Evolutionary conservation across 805 yeast genomes (phyloP).

Genomic region (Lipomyces lipofer): DNA sequence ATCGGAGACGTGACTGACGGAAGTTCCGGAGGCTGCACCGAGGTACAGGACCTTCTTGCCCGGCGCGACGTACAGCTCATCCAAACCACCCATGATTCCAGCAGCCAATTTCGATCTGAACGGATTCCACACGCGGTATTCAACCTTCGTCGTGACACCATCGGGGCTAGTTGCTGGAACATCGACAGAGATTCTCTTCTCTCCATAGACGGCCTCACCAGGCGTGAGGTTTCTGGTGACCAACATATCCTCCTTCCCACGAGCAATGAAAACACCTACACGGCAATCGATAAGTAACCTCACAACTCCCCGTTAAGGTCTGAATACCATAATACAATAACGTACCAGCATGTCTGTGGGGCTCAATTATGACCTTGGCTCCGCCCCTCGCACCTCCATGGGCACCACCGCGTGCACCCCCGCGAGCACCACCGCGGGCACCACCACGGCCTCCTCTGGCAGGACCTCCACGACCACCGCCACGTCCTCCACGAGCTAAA

Average conservation of each 20-base stretch:
- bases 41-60: constrained; percentile 96
- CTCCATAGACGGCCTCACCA: constrained; percentile 98
- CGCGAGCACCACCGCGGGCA: constrained; percentile 48
- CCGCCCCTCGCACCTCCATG: constrained; percentile 64
- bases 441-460: constrained; percentile 44
- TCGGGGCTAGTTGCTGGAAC: constrained; percentile 84
- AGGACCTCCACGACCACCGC: constrained; percentile 41
- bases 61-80: constrained; percentile 94
- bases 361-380: constrained; percentile 95
- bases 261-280: constrained; percentile 83
- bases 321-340: background rate
- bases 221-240: constrained; percentile 97
- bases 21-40: constrained; percentile 99
- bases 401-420: constrained; percentile 56
- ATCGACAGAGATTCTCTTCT: constrained; percentile 91
- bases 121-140: constrained; percentile 99
- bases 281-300: background rate
- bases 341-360: constrained; percentile 90
- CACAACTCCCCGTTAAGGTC: constrained; percentile 36
- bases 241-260: constrained; percentile 98
- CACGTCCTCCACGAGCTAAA: constrained; percentile 37
- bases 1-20: constrained; percentile 97
- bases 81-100: constrained; percentile 99
- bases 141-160: constrained; percentile 73
- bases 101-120: constrained; percentile 99